Evolutionary conservation across 1,139 yeast species (phyloP).

Genomic region (Diutina mesorugosa): DNA sequence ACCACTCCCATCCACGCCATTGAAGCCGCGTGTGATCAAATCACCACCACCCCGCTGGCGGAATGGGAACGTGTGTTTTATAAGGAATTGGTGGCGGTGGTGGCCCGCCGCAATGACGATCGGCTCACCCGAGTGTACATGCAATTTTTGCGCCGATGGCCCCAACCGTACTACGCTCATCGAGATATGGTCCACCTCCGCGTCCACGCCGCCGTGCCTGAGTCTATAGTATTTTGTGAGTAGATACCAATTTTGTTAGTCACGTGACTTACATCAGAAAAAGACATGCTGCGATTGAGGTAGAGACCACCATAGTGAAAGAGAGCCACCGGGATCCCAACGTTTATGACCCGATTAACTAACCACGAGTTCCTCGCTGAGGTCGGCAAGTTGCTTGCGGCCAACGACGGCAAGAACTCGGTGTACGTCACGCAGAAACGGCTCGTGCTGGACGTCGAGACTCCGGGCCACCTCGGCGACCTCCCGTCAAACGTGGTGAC

Average conservation of each 20-base stretch:
- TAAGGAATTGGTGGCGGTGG: background rate
- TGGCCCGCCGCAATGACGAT: background rate
- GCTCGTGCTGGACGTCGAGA: conserved; percentile 16
- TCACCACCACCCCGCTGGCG: background rate
- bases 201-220: background rate
- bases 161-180: background rate
- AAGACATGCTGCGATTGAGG: background rate
- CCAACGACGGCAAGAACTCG: conserved; percentile 26
- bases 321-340: background rate
- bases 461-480: conserved; percentile 13
- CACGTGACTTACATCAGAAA: background rate
- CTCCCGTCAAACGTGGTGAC: conserved; percentile 24
- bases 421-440: conserved; percentile 33
- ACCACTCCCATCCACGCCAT: background rate
- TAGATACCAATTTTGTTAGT: background rate
- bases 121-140: background rate
- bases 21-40: background rate
- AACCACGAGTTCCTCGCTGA: conserved; percentile 24
- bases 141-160: background rate
- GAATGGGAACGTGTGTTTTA: background rate
- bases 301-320: background rate
- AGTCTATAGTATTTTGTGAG: background rate
- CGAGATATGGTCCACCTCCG: background rate
- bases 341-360: conserved; percentile 23
- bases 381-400: conserved; percentile 14